Conservation (phyloP, 2,329 filamentous ascomycete species). For the Scedosporium apiospermum region DNA sequence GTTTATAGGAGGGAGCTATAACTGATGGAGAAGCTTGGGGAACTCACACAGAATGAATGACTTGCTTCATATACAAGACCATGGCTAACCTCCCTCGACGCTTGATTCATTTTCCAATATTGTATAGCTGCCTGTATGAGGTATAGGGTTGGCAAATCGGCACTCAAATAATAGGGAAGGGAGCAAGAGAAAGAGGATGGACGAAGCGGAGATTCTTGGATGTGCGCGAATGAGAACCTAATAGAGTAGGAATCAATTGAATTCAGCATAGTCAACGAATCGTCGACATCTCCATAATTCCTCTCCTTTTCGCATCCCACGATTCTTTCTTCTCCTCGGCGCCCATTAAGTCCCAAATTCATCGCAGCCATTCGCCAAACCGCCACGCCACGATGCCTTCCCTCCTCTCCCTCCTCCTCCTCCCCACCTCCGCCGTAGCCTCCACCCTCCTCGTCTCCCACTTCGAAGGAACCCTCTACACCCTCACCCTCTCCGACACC, state of each 20-base stretch:
- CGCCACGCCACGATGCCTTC: not conserved
- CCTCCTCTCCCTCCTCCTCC: slow-evolving; percentile 4
- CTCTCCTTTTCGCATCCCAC: not conserved
- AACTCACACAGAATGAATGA: no score
- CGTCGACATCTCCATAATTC: no score
- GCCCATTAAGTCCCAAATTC: no score
- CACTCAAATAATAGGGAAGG: not conserved
- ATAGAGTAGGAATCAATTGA: no score
- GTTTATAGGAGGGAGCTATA: no score
- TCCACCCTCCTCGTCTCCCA: slow-evolving; percentile 13
- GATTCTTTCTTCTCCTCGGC: no score
- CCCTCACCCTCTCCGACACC: slow-evolving; percentile 10
- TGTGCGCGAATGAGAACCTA: no score
- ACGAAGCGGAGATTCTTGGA: not conserved
- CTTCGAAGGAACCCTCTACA: slow-evolving; percentile 13
- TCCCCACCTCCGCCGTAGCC: slow-evolving; percentile 8
- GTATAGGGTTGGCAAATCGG: not conserved
- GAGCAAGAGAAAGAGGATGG: not conserved
- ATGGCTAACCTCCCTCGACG: no score
- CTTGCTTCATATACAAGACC: no score
- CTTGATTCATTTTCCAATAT: not conserved
- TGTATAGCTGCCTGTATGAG: not conserved
- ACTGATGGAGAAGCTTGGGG: no score
- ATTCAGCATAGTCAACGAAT: no score
- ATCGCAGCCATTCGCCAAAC: no score